Evolutionary conservation across 2,329 filamentous ascomycete species (phyloP), one percentile per base, ranked within the genome.

Genomic region (Penicillium vulpinum): DNA sequence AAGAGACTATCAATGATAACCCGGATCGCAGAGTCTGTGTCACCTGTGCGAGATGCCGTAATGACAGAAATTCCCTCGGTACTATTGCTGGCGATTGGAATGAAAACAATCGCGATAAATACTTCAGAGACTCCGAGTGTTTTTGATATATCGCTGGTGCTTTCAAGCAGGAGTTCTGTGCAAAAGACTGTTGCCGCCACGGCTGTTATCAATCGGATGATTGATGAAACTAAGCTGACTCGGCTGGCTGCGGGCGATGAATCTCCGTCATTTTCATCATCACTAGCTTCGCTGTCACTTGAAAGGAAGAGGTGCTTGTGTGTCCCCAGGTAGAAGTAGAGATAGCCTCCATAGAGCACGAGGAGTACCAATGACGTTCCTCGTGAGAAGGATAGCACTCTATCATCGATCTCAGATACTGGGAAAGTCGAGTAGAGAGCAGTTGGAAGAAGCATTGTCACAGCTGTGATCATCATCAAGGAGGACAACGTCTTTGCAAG

Each of bases 1-100:
- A 91, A 87, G 68, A 86, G 88, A 45, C 85, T 89, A 36, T 88
- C 88, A 67, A 91, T 88, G 26, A 88, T 88, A 45, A 91, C 87
- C 43, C 86, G 85, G 80, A 91, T 88, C 36, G 88, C 84, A 51
- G 73, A 66, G 57, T 78, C 74, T 66, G 78, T 77, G 64, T 77
- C 90, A 75, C 90, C 83, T 68, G 88, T 85, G 49, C 86, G 75
- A 1, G 88, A 88, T 13, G 90, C 87, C 16, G 89, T 85, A 18
- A 89, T 85, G 22, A 88, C 88, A 0, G 88, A 89, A 36, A 89
- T 87, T 62, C 90, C 88, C 72, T 90, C 87, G 4, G 87, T 87
- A 2, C 87, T 87, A 64, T 90, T 90, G 44, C 88, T 88, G 21
- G 90, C 87, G 60, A 90, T 89, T 5, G 88, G 88, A 35, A 90